Base-by-base conservation (phyloP, 768 basidiomycete genomes). In the Albatrellus ellisii region DNA sequence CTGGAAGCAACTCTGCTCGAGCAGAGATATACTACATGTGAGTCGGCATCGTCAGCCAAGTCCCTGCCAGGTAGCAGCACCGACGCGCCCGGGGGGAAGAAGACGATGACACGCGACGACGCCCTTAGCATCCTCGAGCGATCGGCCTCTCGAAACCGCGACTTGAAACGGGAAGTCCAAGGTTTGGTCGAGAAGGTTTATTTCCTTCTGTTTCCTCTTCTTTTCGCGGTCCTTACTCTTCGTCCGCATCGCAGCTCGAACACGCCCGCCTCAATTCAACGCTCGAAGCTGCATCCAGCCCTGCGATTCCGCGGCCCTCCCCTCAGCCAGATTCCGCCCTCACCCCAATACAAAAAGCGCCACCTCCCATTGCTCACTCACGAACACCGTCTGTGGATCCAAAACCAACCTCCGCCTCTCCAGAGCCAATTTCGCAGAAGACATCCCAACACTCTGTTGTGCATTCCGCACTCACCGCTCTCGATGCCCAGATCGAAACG, bases 1-100 rank as follows among this genome's bases (percentile, higher is more conserved):
- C 59, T 79, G 4, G 72, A 72, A 48, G 51, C 51, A 2, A 60
- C 55, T 42, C 45, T 62, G 12, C 20, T 21, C 12, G 35, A 36
- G 15, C 35, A 18, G 10, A 21, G 20, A 12, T 36, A 22, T 21
- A 8, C 35, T 11, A 36, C 17, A 18, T 36, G 40, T 22, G 10
- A 41, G 41, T 4, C 26, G 12, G 25, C 37, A 12, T 18, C 37
- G 18, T 39, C 46, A 2, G 29, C 49, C 11, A 26, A 36, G 12
- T 37, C 27, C 14, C 24, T n/a, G 12, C 44, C 20, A 11, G 11
- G 26, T 15, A 26, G 7, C 11, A 31, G 15, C n/a, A 22, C 18
- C 27, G 22, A 14, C 24, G 21, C 37, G 14, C 14, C 21, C 11
- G 17, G 21, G 6, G 25, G 5, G 7, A n/a, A 22, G 22, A 27